Base-by-base conservation (phyloP, 164 flowering plant genomes). In the Akebia trifoliata region DNA sequence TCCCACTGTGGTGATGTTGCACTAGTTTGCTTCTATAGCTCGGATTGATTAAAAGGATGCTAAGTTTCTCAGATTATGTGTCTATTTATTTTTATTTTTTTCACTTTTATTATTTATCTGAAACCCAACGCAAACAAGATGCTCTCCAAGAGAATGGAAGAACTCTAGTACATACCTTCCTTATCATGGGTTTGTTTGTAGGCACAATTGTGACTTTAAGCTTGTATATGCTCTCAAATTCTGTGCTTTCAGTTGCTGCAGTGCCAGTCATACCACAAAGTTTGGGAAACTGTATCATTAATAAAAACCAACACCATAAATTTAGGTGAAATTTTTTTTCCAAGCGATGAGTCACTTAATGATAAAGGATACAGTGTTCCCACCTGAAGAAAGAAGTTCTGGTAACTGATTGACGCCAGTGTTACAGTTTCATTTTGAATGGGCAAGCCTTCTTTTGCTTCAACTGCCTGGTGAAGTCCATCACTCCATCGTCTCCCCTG, bases 221-320 rank as follows among this genome's bases (percentile, higher is more conserved):
- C 76, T 90, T 93, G 80, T 90, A 93, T 56, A 93, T 93, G 67
- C 94, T 89, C 79, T 93, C 94, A 76, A 93, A 93, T 75, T 93
- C 98, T 50, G 91, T 74, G 64, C 87, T 84, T 74, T 93, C 98
- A 64, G 98, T 93, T 50, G 98, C 90, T 54, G 98, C 98, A 38
- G 98, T 93, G 43, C 98, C 98, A 62, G 98, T 93, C 98, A 93
- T 93, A 48, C 98, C 97, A 77, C 98, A 89, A 59, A 87, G 95
- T 73, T 89, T 93, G 44, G 97, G 97, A 59, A 93, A 93, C 98
- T 93, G 77, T 28, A 69, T 50, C 48, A 54, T 56, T 18, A 29
- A 67, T 8, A 63, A 25, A 31, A 57, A 50, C 61, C 37, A 42
- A 66, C 30, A 44, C 47, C 14, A 55, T n/a, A 46, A 31, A 61